Conservation (phyloP, 148 eudicot genomes). For the Cornus controversa region DNA sequence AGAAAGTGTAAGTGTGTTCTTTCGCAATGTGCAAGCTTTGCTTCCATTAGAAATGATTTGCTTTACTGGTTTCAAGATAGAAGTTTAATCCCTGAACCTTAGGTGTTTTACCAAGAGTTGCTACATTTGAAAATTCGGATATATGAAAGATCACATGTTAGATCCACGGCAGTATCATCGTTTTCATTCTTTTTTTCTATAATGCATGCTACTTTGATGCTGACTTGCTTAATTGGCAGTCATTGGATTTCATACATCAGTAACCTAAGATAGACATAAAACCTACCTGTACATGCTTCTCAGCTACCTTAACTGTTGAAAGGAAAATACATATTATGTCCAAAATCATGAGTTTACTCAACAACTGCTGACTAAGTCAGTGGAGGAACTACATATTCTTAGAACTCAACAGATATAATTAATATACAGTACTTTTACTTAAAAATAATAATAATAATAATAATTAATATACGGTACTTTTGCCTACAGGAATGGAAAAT, state of each 20-base stretch:
- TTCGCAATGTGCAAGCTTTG: not conserved
- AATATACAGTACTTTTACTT: not conserved
- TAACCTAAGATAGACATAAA: not conserved
- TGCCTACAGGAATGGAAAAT: constrained; percentile 78
- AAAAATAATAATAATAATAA: too few relatives aligned
- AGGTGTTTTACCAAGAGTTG: not conserved
- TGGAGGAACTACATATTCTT: not conserved
- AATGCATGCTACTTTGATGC: not conserved
- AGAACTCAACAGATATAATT: not conserved
- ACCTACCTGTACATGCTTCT: not conserved
- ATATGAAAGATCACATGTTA: not conserved
- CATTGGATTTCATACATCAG: not conserved
- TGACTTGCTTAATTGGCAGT: not conserved
- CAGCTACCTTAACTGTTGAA: not conserved
- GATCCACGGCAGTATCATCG: not conserved
- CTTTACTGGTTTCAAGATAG: not conserved
- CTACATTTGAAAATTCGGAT: not conserved
- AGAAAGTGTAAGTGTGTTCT: constrained; percentile 57
- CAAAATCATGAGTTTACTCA: not conserved
- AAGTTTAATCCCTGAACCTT: not conserved
- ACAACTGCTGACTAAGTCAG: not conserved
- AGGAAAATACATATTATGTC: not conserved
- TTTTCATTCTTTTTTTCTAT: not conserved
- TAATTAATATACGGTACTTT: not conserved
- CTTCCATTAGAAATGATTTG: not conserved